Conservation (phyloP, 2,329 filamentous ascomycete species). For the Ophiostoma fasciatum region DNA sequence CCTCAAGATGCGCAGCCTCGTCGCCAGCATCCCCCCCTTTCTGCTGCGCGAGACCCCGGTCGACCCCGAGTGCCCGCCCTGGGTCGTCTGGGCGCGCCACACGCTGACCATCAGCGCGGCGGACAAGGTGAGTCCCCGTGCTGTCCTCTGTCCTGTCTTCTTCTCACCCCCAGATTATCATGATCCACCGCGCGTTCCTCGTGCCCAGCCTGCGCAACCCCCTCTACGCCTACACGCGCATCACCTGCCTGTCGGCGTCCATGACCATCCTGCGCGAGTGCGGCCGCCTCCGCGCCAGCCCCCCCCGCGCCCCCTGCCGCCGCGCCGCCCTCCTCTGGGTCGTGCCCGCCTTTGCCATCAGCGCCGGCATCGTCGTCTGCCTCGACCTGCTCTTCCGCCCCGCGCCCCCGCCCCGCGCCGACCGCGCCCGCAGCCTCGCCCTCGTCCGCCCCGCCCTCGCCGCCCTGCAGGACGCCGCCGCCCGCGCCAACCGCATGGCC, state of each 20-base stretch:
- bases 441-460: too few species aligned
- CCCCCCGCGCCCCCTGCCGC: too few species aligned
- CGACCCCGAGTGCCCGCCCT: constrained; percentile 17
- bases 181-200: constrained; percentile 24
- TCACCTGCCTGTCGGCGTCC: constrained; percentile 22
- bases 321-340: constrained; percentile 17
- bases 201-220: constrained; percentile 20
- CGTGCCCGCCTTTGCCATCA: constrained; percentile 18
- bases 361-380: too few species aligned
- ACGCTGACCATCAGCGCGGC: constrained; percentile 23
- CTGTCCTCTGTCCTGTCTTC: too few species aligned
- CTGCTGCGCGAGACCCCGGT: constrained; percentile 15
- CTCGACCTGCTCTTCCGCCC: too few species aligned
- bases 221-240: constrained; percentile 19
- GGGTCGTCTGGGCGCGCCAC: constrained; percentile 19
- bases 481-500: too few species aligned
- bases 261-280: constrained; percentile 27
- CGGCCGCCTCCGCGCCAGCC: too few species aligned
- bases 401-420: too few species aligned
- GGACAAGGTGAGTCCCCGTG: too few species aligned
- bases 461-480: too few species aligned
- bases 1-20: constrained; percentile 19
- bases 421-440: too few species aligned
- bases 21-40: constrained; percentile 17
- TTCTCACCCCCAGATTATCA: too few species aligned